phyloP scores from a whole-genome alignment of 2,329 filamentous ascomycete genomes.

The Ceratocystis alfenasii region DNA sequence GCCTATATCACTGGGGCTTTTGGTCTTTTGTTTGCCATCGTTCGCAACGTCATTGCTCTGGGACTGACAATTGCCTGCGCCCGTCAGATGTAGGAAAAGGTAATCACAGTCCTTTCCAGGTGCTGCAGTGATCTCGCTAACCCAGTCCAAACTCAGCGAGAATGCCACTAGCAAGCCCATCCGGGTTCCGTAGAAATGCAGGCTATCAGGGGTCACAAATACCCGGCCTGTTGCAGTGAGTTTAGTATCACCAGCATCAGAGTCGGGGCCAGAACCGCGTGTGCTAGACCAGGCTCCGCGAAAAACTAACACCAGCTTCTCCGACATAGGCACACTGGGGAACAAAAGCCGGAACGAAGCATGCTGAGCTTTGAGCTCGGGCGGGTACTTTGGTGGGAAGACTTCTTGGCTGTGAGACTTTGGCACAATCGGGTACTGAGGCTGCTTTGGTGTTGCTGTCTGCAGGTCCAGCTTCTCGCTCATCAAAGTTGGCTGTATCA shows the following conservation, averaged over 20 bases:
- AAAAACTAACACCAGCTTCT: constrained; percentile 84
- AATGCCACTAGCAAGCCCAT: constrained; percentile 82
- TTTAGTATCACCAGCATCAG: constrained; percentile 18
- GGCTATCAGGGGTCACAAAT: constrained; percentile 73
- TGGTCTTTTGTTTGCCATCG: not conserved
- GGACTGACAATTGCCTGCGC: constrained; percentile 28
- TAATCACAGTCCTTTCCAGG: constrained; percentile 89
- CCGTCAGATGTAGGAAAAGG: constrained; percentile 57
- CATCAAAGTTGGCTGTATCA: constrained; percentile 18
- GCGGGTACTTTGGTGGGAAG: constrained; percentile 66
- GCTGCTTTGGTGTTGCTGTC: not conserved
- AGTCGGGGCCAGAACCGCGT: constrained; percentile 32
- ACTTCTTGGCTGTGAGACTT: constrained; percentile 33
- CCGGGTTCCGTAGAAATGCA: constrained; percentile 96
- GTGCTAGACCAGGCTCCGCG: constrained; percentile 66
- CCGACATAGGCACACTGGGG: constrained; percentile 61
- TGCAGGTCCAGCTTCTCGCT: constrained; percentile 9
- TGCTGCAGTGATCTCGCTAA: constrained; percentile 80
- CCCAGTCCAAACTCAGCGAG: constrained; percentile 58
- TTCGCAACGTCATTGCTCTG: not conserved
- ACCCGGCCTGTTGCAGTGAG: constrained; percentile 59
- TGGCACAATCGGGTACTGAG: constrained; percentile 16
- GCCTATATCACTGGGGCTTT: constrained; percentile 32
- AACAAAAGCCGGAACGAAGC: constrained; percentile 90
- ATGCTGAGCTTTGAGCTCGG: constrained; percentile 72